These are phyloP conservation scores for Hanseniaspora nectarophila DNA, from an alignment of 805 yeast genomes.

Conservation along the genomic window DNA sequence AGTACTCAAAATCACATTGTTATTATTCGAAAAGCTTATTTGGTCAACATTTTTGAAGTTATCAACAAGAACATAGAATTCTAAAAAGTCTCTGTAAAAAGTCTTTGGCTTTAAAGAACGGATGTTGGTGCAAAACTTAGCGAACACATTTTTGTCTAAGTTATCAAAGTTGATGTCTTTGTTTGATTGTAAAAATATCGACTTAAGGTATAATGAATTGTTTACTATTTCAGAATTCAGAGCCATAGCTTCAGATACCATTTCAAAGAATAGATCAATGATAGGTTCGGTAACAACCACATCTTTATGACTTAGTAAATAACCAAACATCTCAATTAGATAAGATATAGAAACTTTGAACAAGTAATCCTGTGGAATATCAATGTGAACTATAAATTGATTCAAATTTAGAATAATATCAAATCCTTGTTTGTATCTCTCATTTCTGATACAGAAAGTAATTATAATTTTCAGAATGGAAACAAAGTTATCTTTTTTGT, in stretches of 20 bases:
- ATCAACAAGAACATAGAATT: neutral
- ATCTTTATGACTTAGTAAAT: neutral
- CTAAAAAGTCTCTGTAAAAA: neutral
- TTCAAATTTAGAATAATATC: neutral
- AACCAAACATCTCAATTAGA: conserved; percentile 1
- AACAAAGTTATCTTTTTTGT: neutral
- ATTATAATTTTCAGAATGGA: conserved; percentile 1
- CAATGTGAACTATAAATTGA: neutral
- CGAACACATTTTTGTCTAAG: neutral
- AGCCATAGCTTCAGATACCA: neutral
- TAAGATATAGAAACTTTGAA: neutral
- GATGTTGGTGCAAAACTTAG: neutral
- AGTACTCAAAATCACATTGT: neutral
- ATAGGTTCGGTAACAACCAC: neutral
- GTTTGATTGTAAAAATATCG: neutral
- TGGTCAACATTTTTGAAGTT: neutral
- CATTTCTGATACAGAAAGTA: conserved; percentile 16
- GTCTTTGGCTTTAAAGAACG: neutral
- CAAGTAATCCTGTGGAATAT: neutral
- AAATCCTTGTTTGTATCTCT: conserved; percentile 12
- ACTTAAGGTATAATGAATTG: neutral
- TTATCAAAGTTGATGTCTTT: neutral
- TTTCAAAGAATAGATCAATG: neutral
- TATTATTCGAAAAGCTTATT: neutral
- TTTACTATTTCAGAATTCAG: neutral